These are phyloP conservation scores for Penicillium sp. DNA, from an alignment of 2,329 filamentous ascomycete genomes.

Conservation along the genomic window DNA sequence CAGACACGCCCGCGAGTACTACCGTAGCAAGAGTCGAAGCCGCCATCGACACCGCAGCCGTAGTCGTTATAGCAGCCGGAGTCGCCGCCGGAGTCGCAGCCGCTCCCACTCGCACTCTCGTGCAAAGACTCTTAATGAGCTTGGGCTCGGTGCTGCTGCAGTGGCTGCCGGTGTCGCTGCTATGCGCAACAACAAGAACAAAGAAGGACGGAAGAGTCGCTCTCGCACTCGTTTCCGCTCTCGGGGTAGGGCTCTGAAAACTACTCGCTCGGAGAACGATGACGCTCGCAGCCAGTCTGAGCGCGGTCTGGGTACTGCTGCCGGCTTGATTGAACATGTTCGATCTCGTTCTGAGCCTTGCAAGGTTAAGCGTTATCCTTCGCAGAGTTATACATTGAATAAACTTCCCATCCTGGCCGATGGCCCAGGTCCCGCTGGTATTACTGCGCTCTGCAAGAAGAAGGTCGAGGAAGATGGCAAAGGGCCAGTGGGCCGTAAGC, in stretches of 20 bases:
- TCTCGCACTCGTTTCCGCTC: slow-evolving; percentile 50
- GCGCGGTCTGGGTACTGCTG: slow-evolving; percentile 60
- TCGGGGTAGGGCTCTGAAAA: slow-evolving; percentile 34
- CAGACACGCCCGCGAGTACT: slow-evolving; percentile 50
- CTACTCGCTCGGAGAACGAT: slow-evolving; percentile 25
- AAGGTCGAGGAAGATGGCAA: slow-evolving; percentile 59
- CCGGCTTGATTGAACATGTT: slow-evolving; percentile 58
- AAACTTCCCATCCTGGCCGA: slow-evolving; percentile 61
- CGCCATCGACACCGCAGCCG: slow-evolving; percentile 34
- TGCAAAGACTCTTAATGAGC: slow-evolving; percentile 53
- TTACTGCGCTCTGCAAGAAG: slow-evolving; percentile 60
- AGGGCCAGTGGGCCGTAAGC: slow-evolving; percentile 39
- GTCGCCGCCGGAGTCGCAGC: slow-evolving; percentile 39
- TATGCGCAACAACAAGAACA: slow-evolving; percentile 53
- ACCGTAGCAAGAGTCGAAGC: slow-evolving; percentile 49
- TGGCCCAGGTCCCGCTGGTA: slow-evolving; percentile 60
- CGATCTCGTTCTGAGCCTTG: slow-evolving; percentile 58
- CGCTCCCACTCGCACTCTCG: slow-evolving; percentile 51
- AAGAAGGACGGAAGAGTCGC: slow-evolving; percentile 49
- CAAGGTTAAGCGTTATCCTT: slow-evolving; percentile 50
- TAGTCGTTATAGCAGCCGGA: slow-evolving; percentile 28
- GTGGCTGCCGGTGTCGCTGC: slow-evolving; percentile 61
- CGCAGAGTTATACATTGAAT: slow-evolving; percentile 54
- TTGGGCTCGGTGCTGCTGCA: slow-evolving; percentile 56
- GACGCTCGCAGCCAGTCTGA: slow-evolving; percentile 43